Conservation (phyloP, 2,329 filamentous ascomycete species). For the Lecanoromycetidae sp. region DNA sequence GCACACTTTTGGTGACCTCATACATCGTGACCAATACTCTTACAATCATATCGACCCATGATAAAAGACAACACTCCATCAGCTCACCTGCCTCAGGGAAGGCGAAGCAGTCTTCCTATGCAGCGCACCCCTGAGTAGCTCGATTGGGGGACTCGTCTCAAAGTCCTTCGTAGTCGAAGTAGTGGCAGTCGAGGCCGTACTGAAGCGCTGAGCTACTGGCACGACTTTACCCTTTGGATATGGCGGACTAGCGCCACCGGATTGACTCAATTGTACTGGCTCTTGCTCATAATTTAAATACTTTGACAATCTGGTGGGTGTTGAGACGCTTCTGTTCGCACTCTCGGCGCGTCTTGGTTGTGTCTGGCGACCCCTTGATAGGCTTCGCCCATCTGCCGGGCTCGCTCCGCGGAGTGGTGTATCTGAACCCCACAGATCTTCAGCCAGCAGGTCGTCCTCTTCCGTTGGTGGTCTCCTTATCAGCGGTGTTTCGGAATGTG, state of each 20-base stretch:
- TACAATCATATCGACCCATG: too few species aligned
- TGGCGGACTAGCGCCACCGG: background rate
- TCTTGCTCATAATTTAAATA: background rate
- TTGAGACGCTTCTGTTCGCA: background rate
- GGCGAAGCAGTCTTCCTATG: constrained; percentile 1
- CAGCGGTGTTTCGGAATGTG: too few species aligned
- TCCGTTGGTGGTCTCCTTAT: background rate
- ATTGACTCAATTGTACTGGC: background rate
- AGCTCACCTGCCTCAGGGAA: too few species aligned
- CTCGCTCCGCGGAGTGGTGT: background rate
- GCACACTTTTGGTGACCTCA: too few species aligned
- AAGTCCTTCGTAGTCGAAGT: background rate
- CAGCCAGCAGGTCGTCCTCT: background rate
- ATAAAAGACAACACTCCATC: too few species aligned
- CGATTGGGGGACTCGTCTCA: background rate
- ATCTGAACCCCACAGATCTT: constrained; percentile 8
- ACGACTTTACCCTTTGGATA: background rate
- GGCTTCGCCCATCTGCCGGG: background rate
- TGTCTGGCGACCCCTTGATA: constrained; percentile 2
- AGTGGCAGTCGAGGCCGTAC: constrained; percentile 7
- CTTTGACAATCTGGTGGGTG: constrained; percentile 5
- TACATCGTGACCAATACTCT: too few species aligned
- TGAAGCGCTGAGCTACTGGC: background rate
- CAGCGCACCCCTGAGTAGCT: background rate
- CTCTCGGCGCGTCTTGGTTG: background rate